Evolutionary conservation across 2,329 filamentous ascomycete species (phyloP), one percentile per base, ranked within the genome.

Genomic region (Pseudogymnoascus destructans): DNA sequence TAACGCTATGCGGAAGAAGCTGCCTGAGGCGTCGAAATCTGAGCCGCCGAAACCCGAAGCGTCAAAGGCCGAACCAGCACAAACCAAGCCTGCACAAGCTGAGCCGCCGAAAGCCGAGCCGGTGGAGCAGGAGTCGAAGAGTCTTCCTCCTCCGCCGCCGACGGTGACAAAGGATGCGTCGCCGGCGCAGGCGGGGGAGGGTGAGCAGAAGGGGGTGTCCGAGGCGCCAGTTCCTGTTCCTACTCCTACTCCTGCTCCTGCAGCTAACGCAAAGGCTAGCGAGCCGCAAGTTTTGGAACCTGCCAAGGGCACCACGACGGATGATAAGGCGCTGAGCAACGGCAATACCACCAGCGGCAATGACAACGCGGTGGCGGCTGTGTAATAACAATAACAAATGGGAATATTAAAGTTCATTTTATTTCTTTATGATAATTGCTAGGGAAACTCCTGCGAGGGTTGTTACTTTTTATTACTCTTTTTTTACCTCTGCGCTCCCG

Each of bases 1-100:
- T 65, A 83, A 81, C 66, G 75, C 75, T 2, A 75, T 75, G 2
- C 75, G 66, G 64, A 73, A 70, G 25, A 74, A 73, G 61, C 11
- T 32, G 15, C 38, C 61, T 6, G 63, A 68, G 40, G 58, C 64
- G 10, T 57, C 60, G 3, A 60, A 46, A 27, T 55, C 58, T 3
- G 60, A 59, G 6, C 5, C 10, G 38, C 6, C 36, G 2, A 19
- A 40, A 6, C 1, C 17, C 6, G 36, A 40, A 1, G 1, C 10
- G 15, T 19, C 36, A 10, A 17, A 38, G 15, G 8, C 36, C 1
- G 36, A 38, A 19, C 33, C 33, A 2, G 2, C 9, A 8, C 36
- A 40, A 8, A 5, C 17, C 3, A 17, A 40, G 8, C 10, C 36
- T 9, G 9, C 17, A 40, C 36, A 19, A 21, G 3, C 36, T 10